phyloP scores from a whole-genome alignment of 2,329 filamentous ascomycete genomes.

The Aulographum hederae region DNA sequence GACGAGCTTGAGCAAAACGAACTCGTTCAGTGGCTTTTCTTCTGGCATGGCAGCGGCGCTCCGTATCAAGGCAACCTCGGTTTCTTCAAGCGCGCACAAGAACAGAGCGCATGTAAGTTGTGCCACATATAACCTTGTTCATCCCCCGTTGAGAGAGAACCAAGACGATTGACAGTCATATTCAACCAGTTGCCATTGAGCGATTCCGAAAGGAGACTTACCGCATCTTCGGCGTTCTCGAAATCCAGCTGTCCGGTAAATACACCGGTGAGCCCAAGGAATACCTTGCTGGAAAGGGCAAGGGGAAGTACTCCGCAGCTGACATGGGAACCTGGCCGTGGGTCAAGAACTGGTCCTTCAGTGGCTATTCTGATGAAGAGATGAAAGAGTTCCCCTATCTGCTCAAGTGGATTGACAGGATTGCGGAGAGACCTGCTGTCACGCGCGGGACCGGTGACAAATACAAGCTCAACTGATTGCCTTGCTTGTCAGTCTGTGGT shows the following conservation, averaged over 20 bases:
- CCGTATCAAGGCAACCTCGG: slow-evolving; percentile 24
- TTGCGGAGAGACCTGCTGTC: slow-evolving; percentile 29
- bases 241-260: slow-evolving; percentile 33
- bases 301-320: slow-evolving; percentile 35
- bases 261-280: slow-evolving; percentile 29
- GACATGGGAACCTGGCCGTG: slow-evolving; percentile 30
- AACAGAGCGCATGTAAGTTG: neutral
- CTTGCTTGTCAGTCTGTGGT: too few relatives aligned
- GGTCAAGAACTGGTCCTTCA: slow-evolving; percentile 24
- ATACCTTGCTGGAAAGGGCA: slow-evolving; percentile 33
- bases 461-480: too few relatives aligned
- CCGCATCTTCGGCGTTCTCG: slow-evolving; percentile 35
- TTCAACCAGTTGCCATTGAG: slow-evolving; percentile 8
- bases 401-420: slow-evolving; percentile 33
- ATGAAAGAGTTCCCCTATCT: slow-evolving; percentile 32
- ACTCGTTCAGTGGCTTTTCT: slow-evolving; percentile 44
- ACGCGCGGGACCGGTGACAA: slow-evolving; percentile 25
- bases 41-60: slow-evolving; percentile 29
- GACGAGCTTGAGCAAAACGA: slow-evolving; percentile 27
- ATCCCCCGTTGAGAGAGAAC: too few relatives aligned
- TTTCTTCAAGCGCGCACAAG: slow-evolving; percentile 11
- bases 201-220: slow-evolving; percentile 33
- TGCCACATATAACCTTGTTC: neutral
- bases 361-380: slow-evolving; percentile 27
- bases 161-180: too few relatives aligned